Percentiles rank a stretch among this genome's conserved stretches.
Conservation (phyloP, 805 yeast species). For the Ogataea corticis region DNA sequence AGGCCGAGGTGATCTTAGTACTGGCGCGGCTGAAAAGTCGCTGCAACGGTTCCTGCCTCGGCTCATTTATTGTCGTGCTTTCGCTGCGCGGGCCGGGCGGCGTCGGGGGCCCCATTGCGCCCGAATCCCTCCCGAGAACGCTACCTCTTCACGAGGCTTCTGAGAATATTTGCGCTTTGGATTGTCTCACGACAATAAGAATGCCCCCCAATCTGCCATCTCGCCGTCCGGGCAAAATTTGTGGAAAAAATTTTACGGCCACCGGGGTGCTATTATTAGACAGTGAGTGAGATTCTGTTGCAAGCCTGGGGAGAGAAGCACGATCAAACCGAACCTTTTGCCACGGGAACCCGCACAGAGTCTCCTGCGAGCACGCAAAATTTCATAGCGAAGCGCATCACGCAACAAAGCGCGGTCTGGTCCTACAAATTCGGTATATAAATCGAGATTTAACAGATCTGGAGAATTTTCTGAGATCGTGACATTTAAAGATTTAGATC, state of each 20-base stretch:
- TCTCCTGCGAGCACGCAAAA: background rate
- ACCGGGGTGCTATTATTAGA: constrained; percentile 6
- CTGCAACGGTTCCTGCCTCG: too few species aligned
- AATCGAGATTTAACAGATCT: constrained; percentile 5
- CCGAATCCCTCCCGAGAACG: background rate
- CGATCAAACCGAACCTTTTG: background rate
- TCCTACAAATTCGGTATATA: background rate
- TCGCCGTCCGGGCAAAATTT: constrained; percentile 4
- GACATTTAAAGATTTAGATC: background rate
- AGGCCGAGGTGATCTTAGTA: too few species aligned
- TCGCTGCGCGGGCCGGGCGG: too few species aligned
- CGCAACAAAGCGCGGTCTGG: background rate
- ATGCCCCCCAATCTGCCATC: constrained; percentile 1
- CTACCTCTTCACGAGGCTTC: background rate
- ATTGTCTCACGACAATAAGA: background rate
- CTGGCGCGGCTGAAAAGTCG: too few species aligned
- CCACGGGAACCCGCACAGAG: background rate
- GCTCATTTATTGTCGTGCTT: too few species aligned
- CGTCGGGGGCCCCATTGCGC: too few species aligned
- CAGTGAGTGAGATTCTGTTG: background rate
- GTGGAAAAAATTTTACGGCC: constrained; percentile 1
- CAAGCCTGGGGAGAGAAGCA: background rate
- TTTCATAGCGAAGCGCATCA: background rate
- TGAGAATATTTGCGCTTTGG: background rate
- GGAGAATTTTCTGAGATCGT: background rate